Evolutionary conservation across 305 asterid genomes (phyloP).

Genomic region (Fraxinus velutina): DNA sequence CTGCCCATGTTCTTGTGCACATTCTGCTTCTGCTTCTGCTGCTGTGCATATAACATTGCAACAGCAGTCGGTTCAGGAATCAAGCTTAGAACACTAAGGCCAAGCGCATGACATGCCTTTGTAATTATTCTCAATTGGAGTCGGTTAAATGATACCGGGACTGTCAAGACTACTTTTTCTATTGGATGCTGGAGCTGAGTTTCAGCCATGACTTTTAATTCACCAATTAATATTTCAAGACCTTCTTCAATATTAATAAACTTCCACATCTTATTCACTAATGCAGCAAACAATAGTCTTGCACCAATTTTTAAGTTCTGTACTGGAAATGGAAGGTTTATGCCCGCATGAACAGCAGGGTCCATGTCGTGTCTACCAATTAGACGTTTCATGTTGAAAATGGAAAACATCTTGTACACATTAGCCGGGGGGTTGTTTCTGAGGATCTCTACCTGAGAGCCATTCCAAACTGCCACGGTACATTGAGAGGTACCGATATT

Average conservation of each 20-base stretch:
- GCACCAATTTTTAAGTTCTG: conserved; percentile 70
- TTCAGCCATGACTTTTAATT: conserved; percentile 68
- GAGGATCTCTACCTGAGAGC: conserved; percentile 62
- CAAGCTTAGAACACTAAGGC: conserved; percentile 71
- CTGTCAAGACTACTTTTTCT: conserved; percentile 51
- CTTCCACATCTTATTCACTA: conserved; percentile 75
- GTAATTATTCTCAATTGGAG: conserved; percentile 67
- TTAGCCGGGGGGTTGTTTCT: conserved; percentile 59
- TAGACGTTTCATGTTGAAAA: conserved; percentile 76
- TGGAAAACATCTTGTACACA: conserved; percentile 63
- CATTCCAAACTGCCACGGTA: conserved; percentile 76
- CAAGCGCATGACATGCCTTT: conserved; percentile 88
- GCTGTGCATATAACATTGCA: conserved; percentile 79
- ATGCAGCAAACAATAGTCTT: conserved; percentile 74
- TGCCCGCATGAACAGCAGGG: conserved; percentile 66
- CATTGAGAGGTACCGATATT: conserved; percentile 90
- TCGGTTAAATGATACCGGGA: conserved; percentile 76
- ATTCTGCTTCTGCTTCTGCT: conserved; percentile 44
- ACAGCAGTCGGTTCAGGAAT: conserved; percentile 94
- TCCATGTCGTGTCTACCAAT: conserved; percentile 81
- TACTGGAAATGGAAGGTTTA: conserved; percentile 74
- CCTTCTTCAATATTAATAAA: conserved; percentile 88
- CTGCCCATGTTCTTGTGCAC: conserved; percentile 52
- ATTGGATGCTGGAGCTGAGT: conserved; percentile 54
- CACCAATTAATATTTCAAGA: conserved; percentile 68